These are phyloP conservation scores for Fusarium sp. DNA, from an alignment of 2,329 filamentous ascomycete genomes.

Conservation along the genomic window DNA sequence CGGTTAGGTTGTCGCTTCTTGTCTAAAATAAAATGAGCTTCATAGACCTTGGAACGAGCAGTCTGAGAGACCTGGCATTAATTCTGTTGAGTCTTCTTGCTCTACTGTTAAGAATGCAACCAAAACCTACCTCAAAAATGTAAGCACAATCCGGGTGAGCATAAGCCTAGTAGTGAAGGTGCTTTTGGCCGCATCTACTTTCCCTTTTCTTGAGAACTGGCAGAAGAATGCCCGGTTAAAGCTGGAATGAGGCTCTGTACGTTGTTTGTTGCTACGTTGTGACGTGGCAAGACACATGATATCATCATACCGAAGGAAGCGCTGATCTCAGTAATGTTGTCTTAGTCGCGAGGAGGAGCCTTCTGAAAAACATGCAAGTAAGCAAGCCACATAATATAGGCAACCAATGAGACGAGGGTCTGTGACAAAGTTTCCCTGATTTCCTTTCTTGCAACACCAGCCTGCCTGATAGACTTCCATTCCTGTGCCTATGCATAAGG, in stretches of 20 bases:
- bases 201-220: not conserved
- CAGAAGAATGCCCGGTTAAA: not conserved
- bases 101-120: not conserved
- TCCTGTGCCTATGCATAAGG: not conserved
- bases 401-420: not conserved
- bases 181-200: not conserved
- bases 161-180: not conserved
- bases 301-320: not conserved
- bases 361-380: not conserved
- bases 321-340: not conserved
- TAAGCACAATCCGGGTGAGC: not conserved
- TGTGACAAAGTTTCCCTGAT: not conserved
- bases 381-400: not conserved
- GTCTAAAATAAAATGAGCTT: too few relatives aligned
- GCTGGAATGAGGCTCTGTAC: not conserved
- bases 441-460: not conserved
- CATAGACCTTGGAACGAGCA: not conserved
- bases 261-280: not conserved
- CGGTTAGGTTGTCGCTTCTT: not conserved
- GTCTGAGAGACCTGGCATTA: not conserved
- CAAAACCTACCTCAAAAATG: not conserved
- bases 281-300: slow-evolving; percentile 3
- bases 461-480: not conserved
- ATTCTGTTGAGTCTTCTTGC: not conserved
- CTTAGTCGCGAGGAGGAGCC: not conserved